Evolutionary conservation across 2,329 filamentous ascomycete species (phyloP).

Genomic region (Curvularia hawaiiensis): DNA sequence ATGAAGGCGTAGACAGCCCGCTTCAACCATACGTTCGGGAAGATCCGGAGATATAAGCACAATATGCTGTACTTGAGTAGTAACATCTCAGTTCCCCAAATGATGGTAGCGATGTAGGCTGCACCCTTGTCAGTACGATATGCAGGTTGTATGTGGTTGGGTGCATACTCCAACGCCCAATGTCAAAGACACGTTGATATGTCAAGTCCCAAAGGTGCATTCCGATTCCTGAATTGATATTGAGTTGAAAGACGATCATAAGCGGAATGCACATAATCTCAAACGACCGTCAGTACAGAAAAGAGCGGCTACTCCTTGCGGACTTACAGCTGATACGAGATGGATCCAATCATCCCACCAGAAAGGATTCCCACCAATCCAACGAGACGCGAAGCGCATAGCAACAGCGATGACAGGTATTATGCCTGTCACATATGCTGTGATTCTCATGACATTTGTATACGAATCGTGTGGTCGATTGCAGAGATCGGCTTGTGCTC

Average conservation of each 20-base stretch:
- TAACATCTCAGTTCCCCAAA: slow-evolving; percentile 6
- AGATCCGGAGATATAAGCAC: slow-evolving; percentile 10
- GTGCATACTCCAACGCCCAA: slow-evolving; percentile 6
- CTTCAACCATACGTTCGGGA: slow-evolving; percentile 10
- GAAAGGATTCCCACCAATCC: slow-evolving; percentile 2
- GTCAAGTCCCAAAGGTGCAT: slow-evolving; percentile 10
- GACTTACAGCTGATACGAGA: slow-evolving; percentile 6
- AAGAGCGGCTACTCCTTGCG: neutral
- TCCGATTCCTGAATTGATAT: slow-evolving; percentile 3
- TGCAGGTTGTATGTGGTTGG: neutral
- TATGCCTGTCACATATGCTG: slow-evolving; percentile 7
- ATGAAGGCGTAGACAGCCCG: slow-evolving; percentile 7
- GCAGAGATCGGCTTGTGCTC: slow-evolving; percentile 7
- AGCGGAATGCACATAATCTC: slow-evolving; percentile 7
- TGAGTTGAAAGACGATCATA: neutral
- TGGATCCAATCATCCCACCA: slow-evolving; percentile 12
- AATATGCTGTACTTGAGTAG: slow-evolving; percentile 11
- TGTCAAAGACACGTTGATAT: slow-evolving; percentile 6
- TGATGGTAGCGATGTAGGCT: slow-evolving; percentile 7
- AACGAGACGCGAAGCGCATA: slow-evolving; percentile 10
- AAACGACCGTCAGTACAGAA: neutral
- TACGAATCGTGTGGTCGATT: slow-evolving; percentile 6
- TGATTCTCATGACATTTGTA: neutral
- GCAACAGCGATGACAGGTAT: slow-evolving; percentile 8
- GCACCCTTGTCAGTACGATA: neutral